Evolutionary conservation across 495 filamentous ascomycete species (phyloP).

Genomic region (Lentithecium fluviatile): DNA sequence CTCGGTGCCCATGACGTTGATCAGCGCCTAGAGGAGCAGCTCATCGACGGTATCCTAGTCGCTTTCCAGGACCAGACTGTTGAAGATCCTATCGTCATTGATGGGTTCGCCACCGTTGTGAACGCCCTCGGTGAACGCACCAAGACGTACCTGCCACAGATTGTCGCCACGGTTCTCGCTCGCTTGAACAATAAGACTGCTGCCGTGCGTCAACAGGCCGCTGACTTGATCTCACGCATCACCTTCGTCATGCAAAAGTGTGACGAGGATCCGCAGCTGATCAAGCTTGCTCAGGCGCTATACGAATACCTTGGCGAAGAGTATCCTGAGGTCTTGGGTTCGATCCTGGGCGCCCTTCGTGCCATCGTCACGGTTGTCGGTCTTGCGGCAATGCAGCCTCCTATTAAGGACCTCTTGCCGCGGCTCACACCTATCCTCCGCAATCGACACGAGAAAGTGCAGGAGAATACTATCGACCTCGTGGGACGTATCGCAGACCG

Average conservation of each 20-base stretch:
- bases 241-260: slow-evolving; percentile 99
- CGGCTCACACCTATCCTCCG: slow-evolving; percentile 94
- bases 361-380: slow-evolving; percentile 98
- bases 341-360: slow-evolving; percentile 90
- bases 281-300: slow-evolving; percentile 91
- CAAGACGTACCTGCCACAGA: slow-evolving; percentile 95
- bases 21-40: slow-evolving; percentile 83
- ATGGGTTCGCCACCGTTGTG: slow-evolving; percentile 98
- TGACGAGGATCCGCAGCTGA: slow-evolving; percentile 91
- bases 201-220: slow-evolving; percentile 94
- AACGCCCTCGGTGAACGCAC: slow-evolving; percentile 91
- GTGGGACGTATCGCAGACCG: slow-evolving; percentile 98
- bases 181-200: slow-evolving; percentile 95
- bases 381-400: slow-evolving; percentile 97
- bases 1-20: slow-evolving; percentile 92
- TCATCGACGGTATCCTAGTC: slow-evolving; percentile 95
- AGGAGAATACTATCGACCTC: slow-evolving; percentile 99
- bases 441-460: slow-evolving; percentile 98
- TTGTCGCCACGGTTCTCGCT: slow-evolving; percentile 96
- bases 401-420: slow-evolving; percentile 95
- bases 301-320: slow-evolving; percentile 99
- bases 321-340: slow-evolving; percentile 96
- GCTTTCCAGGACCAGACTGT: slow-evolving; percentile 98
- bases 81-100: slow-evolving; percentile 92
- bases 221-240: slow-evolving; percentile 93